phyloP scores from a whole-genome alignment of 1,284 basidiomycete species.

The Rhodotorula sp. region DNA sequence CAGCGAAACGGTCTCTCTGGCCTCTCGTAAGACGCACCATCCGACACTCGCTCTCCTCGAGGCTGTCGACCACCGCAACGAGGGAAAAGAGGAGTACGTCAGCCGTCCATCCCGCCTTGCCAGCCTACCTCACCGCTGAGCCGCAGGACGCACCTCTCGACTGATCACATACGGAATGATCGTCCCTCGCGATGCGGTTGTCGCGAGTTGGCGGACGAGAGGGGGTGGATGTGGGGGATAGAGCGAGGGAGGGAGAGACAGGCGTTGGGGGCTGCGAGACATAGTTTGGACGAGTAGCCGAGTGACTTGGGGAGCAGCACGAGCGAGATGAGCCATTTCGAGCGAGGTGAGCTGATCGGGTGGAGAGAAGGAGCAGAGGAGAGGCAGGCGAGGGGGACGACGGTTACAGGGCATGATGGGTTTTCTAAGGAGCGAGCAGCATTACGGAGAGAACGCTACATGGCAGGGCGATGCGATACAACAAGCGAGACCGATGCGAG shows the following conservation, averaged over 20 bases:
- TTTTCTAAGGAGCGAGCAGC: too few species aligned
- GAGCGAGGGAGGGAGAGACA: background rate
- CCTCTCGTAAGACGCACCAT: constrained; percentile 47
- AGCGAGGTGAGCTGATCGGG: background rate
- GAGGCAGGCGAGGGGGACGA: background rate
- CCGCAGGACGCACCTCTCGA: constrained; percentile 65
- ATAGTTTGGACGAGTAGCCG: background rate
- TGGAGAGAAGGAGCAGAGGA: background rate
- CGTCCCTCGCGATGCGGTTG: constrained; percentile 21
- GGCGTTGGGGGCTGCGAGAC: background rate
- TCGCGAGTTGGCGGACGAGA: background rate
- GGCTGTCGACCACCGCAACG: constrained; percentile 57
- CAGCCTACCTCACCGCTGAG: constrained; percentile 15
- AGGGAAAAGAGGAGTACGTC: background rate
- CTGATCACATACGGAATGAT: constrained; percentile 90
- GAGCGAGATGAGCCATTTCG: background rate
- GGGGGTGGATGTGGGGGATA: background rate
- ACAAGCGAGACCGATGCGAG: too few species aligned
- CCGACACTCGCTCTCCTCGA: constrained; percentile 86
- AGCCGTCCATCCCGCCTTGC: background rate
- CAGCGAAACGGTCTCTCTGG: background rate
- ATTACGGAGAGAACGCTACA: too few species aligned
- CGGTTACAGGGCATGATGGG: background rate
- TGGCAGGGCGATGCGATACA: too few species aligned
- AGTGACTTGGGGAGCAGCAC: background rate